A percentile compares a stretch with the other conserved stretches of the same genome.
Conservation (phyloP, 2,329 filamentous ascomycete genomes). For the Sordariomycetes sp. region DNA sequence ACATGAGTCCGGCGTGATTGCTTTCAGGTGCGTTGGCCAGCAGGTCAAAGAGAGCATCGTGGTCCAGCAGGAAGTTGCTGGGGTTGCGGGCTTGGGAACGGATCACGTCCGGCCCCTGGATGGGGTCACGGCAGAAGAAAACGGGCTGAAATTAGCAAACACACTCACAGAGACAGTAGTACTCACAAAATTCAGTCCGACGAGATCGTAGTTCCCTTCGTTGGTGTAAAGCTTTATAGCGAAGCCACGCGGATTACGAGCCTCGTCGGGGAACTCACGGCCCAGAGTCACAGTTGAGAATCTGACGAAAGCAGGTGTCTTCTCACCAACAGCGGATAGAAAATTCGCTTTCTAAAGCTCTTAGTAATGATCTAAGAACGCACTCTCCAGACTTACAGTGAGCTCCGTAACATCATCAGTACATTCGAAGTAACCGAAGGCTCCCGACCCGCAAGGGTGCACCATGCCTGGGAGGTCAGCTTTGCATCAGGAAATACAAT, state of each 20-base stretch:
- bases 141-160: constrained; percentile 19
- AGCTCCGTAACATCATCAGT: constrained; percentile 59
- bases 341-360: constrained; percentile 41
- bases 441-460: constrained; percentile 39
- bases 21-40: constrained; percentile 33
- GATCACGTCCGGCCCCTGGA: constrained; percentile 36
- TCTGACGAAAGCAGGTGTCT: constrained; percentile 59
- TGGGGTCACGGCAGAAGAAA: constrained; percentile 39
- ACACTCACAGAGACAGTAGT: constrained; percentile 20
- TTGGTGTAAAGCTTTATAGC: constrained; percentile 59
- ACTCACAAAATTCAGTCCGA: constrained; percentile 27
- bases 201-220: constrained; percentile 67
- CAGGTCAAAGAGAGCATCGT: constrained; percentile 36
- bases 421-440: constrained; percentile 61
- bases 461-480: constrained; percentile 16
- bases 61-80: constrained; percentile 37
- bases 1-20: constrained; percentile 68
- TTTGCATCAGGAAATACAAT: too few species aligned
- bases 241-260: constrained; percentile 75
- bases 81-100: constrained; percentile 35
- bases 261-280: constrained; percentile 68
- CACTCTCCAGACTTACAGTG: constrained; percentile 26
- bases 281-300: constrained; percentile 74
- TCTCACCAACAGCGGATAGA: constrained; percentile 26
- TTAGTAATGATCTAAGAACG: background rate